Conservation (phyloP, 441 rosid genomes). For the Theobroma grandiflorum region DNA sequence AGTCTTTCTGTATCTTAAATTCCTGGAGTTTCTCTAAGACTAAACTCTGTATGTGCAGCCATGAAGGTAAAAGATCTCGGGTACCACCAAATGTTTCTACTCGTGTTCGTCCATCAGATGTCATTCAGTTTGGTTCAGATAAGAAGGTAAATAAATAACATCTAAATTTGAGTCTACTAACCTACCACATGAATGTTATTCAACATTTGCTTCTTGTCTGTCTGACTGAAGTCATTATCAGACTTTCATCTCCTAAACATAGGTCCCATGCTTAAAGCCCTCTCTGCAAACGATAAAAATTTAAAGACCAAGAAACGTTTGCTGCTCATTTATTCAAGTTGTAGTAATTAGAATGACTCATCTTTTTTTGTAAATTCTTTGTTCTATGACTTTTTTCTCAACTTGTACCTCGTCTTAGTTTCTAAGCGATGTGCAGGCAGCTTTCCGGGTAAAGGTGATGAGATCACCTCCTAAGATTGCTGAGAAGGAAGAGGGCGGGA, state of each 20-base stretch:
- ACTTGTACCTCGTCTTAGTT: not conserved
- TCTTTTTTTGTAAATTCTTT: not conserved
- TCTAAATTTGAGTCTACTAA: not conserved
- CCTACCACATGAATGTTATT: not conserved
- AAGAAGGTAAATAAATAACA: conserved; percentile 50
- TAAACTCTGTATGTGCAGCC: conserved; percentile 46
- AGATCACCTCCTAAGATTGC: conserved; percentile 40
- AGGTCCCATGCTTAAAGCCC: not conserved
- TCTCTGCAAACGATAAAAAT: not conserved
- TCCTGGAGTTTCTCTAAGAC: conserved; percentile 5
- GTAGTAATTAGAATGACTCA: not conserved
- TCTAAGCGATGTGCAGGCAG: conserved; percentile 53
- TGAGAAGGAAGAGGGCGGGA: conserved; percentile 41
- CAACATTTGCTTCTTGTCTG: not conserved
- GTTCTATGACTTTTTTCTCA: not conserved
- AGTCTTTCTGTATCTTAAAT: not conserved
- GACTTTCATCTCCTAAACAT: not conserved
- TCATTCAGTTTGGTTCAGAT: conserved; percentile 75
- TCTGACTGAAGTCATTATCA: not conserved
- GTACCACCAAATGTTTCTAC: conserved; percentile 64
- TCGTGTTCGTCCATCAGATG: conserved; percentile 64
- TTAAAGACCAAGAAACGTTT: not conserved
- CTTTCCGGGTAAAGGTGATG: conserved; percentile 74
- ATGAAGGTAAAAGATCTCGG: conserved; percentile 62
- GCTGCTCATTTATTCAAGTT: not conserved